Conservation (phyloP, 2,329 filamentous ascomycete genomes). For the Pseudogymnoascus sp. region DNA sequence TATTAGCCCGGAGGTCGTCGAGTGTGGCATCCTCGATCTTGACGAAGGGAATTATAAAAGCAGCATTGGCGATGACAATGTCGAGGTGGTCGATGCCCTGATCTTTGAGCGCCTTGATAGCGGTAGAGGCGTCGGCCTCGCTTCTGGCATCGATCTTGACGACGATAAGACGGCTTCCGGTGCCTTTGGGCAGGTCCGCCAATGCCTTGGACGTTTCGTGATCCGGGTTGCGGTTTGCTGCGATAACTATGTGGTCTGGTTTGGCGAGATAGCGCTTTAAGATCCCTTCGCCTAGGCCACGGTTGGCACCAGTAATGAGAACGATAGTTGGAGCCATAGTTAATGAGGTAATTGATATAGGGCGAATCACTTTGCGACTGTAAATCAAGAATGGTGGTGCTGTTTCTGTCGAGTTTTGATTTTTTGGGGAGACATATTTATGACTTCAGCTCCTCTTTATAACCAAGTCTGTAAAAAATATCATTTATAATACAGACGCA, state of each 20-base stretch:
- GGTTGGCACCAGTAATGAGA: slow-evolving; percentile 29
- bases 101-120: slow-evolving; percentile 22
- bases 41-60: slow-evolving; percentile 17
- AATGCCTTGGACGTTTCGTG: slow-evolving; percentile 26
- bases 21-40: slow-evolving; percentile 28
- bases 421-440: background rate
- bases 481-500: background rate
- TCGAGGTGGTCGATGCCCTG: slow-evolving; percentile 29
- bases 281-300: slow-evolving; percentile 26
- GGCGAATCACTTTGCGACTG: background rate
- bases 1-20: slow-evolving; percentile 22
- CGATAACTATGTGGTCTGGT: slow-evolving; percentile 32
- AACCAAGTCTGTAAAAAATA: background rate
- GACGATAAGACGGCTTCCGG: slow-evolving; percentile 26
- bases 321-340: slow-evolving; percentile 13
- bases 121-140: slow-evolving; percentile 23
- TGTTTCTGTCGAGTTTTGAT: background rate
- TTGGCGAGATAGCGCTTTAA: slow-evolving; percentile 28
- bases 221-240: slow-evolving; percentile 29
- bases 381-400: background rate
- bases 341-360: background rate
- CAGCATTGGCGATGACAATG: slow-evolving; percentile 33
- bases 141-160: slow-evolving; percentile 28
- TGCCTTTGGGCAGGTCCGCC: slow-evolving; percentile 19
- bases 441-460: background rate